phyloP scores from a whole-genome alignment of 1,284 basidiomycete genomes.

The Athelia psychrophila region DNA sequence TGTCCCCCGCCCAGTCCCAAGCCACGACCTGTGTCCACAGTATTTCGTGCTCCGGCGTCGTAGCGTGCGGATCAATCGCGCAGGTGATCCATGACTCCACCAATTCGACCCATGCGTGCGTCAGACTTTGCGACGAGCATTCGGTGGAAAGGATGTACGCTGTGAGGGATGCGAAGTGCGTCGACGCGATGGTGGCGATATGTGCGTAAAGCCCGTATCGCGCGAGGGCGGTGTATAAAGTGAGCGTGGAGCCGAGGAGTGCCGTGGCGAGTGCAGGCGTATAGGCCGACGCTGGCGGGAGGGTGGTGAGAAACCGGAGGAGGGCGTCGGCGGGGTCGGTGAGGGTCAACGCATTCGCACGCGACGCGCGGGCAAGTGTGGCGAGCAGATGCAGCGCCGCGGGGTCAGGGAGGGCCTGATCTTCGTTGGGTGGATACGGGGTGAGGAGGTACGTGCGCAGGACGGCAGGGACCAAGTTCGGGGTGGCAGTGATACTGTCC shows the following conservation, averaged over 20 bases:
- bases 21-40: slow-evolving; percentile 84
- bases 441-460: slow-evolving; percentile 56
- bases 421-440: slow-evolving; percentile 36
- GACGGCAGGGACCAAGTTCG: slow-evolving; percentile 52
- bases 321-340: slow-evolving; percentile 60
- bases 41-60: slow-evolving; percentile 83
- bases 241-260: slow-evolving; percentile 60
- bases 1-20: slow-evolving; percentile 72
- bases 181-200: slow-evolving; percentile 61
- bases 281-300: slow-evolving; percentile 52
- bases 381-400: slow-evolving; percentile 58
- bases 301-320: slow-evolving; percentile 71
- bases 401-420: slow-evolving; percentile 41
- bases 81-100: slow-evolving; percentile 78
- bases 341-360: slow-evolving; percentile 62
- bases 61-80: slow-evolving; percentile 86
- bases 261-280: slow-evolving; percentile 38
- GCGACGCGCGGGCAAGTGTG: slow-evolving; percentile 61
- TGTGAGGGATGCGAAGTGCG: slow-evolving; percentile 45
- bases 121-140: slow-evolving; percentile 32
- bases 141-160: slow-evolving; percentile 39
- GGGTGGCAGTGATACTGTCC: slow-evolving; percentile 47
- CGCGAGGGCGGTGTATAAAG: slow-evolving; percentile 65
- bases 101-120: slow-evolving; percentile 49
- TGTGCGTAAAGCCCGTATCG: slow-evolving; percentile 77